A percentile compares a stretch with the other conserved stretches of the same genome.
These are phyloP conservation scores for Mastigamoeba balamuthi DNA, from an alignment of 78 protist genomes.

Conservation along the genomic window DNA sequence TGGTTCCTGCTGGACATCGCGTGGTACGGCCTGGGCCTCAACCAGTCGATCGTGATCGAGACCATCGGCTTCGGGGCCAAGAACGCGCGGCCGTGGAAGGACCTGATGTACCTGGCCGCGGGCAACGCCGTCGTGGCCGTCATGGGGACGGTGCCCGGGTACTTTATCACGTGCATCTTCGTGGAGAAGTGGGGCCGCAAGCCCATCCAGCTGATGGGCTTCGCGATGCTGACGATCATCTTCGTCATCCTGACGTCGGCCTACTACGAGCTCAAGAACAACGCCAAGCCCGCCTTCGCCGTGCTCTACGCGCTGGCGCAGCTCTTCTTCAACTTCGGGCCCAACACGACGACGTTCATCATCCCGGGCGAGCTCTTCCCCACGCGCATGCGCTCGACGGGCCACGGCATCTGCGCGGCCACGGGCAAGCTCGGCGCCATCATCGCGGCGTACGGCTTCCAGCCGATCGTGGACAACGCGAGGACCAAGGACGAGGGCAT, in stretches of 20 bases:
- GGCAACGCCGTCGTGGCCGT: neutral
- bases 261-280: neutral
- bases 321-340: slow-evolving; percentile 78
- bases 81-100: neutral
- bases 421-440: slow-evolving; percentile 76
- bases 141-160: slow-evolving; percentile 40
- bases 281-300: too few relatives aligned
- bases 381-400: slow-evolving; percentile 51
- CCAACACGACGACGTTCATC: slow-evolving; percentile 80
- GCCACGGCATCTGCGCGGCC: slow-evolving; percentile 57
- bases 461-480: slow-evolving; percentile 20
- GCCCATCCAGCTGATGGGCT: slow-evolving; percentile 44
- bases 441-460: slow-evolving; percentile 48
- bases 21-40: slow-evolving; percentile 58
- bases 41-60: slow-evolving; percentile 23
- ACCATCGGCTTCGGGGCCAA: slow-evolving; percentile 1
- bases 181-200: slow-evolving; percentile 25
- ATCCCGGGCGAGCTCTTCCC: slow-evolving; percentile 70
- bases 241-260: slow-evolving; percentile 24
- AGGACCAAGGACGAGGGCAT: too few relatives aligned
- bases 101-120: slow-evolving; percentile 9
- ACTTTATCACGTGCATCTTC: slow-evolving; percentile 31
- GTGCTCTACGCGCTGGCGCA: slow-evolving; percentile 64
- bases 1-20: slow-evolving; percentile 77
- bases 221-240: slow-evolving; percentile 16